A percentile compares a stretch with the other conserved stretches of the same genome.
Evolutionary conservation across 352 stramenopile species (phyloP).

Genomic region (Albugo laibachii): DNA sequence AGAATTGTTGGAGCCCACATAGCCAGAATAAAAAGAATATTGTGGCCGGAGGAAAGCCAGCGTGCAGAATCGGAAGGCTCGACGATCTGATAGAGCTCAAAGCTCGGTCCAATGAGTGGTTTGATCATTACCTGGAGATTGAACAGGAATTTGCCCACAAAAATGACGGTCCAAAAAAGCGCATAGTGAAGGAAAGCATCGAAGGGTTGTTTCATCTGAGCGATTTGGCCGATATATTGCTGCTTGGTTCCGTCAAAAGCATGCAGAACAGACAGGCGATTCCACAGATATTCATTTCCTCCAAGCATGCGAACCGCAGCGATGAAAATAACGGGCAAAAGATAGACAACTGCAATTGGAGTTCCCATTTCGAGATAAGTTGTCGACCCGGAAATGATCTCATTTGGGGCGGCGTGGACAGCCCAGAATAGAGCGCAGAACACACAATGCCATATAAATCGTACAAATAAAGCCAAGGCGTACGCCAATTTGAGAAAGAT

Average conservation of each 20-base stretch:
- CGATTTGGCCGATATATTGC: constrained; percentile 52
- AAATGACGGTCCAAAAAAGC: constrained; percentile 62
- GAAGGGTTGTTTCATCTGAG: constrained; percentile 50
- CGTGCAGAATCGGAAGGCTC: constrained; percentile 27
- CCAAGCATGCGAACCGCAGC: constrained; percentile 49
- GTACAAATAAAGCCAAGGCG: constrained; percentile 34
- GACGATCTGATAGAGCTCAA: constrained; percentile 84
- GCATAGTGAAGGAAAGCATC: constrained; percentile 40
- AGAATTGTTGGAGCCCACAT: constrained; percentile 67
- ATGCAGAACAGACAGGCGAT: constrained; percentile 29
- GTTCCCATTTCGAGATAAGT: constrained; percentile 43
- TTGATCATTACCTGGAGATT: constrained; percentile 96
- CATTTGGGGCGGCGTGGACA: constrained; percentile 45
- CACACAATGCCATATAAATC: constrained; percentile 59
- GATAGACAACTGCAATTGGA: constrained; percentile 28
- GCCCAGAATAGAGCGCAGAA: constrained; percentile 62
- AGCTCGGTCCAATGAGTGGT: constrained; percentile 88
- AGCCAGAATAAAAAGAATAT: constrained; percentile 52
- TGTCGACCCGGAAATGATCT: constrained; percentile 29
- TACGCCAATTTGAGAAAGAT: constrained; percentile 43
- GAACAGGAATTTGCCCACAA: constrained; percentile 92
- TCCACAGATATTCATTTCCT: constrained; percentile 16
- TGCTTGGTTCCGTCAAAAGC: constrained; percentile 41
- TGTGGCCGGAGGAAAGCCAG: constrained; percentile 43
- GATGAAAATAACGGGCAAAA: constrained; percentile 31